These are phyloP conservation scores for Blastomyces emzantsi DNA, from an alignment of 2,329 filamentous ascomycete species.

Conservation along the genomic window DNA sequence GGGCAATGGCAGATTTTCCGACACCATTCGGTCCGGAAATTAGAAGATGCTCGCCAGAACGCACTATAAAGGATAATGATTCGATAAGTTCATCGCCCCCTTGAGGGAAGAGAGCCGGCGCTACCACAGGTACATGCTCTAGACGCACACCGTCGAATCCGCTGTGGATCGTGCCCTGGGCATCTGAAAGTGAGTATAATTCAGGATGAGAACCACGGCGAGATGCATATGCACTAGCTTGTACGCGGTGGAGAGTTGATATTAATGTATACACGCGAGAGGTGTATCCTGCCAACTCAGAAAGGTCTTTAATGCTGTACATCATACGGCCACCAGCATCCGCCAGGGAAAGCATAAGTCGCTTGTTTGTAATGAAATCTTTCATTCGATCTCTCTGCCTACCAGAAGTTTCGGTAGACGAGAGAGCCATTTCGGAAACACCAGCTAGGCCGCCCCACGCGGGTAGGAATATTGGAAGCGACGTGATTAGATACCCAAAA, in stretches of 20 bases:
- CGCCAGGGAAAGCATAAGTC: conserved; percentile 92
- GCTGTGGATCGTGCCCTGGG: conserved; percentile 87
- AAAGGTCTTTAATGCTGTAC: conserved; percentile 98
- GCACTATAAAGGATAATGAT: conserved; percentile 78
- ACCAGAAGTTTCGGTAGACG: conserved; percentile 35
- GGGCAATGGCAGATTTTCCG: conserved; percentile 80
- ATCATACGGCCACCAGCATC: conserved; percentile 98
- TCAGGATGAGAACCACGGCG: conserved; percentile 60
- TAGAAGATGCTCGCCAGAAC: conserved; percentile 82
- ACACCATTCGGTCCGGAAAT: conserved; percentile 94
- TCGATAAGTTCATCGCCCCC: conserved; percentile 89
- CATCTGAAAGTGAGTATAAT: conserved; percentile 79
- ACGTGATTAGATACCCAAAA: conserved; percentile 89
- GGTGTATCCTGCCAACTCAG: conserved; percentile 90
- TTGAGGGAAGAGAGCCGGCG: conserved; percentile 76
- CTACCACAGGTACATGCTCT: conserved; percentile 87
- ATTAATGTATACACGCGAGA: conserved; percentile 94
- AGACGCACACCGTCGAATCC: conserved; percentile 91
- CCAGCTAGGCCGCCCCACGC: conserved; percentile 84
- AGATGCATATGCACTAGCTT: conserved; percentile 77
- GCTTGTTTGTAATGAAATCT: conserved; percentile 98
- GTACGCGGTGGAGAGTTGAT: conserved; percentile 85
- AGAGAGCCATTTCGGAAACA: conserved; percentile 52
- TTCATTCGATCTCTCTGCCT: conserved; percentile 86
- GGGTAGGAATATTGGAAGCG: conserved; percentile 85